Evolutionary conservation across 2,329 filamentous ascomycete genomes (phyloP), one percentile per base, ranked within the genome.

Genomic region (Aspergillus fijiensis): DNA sequence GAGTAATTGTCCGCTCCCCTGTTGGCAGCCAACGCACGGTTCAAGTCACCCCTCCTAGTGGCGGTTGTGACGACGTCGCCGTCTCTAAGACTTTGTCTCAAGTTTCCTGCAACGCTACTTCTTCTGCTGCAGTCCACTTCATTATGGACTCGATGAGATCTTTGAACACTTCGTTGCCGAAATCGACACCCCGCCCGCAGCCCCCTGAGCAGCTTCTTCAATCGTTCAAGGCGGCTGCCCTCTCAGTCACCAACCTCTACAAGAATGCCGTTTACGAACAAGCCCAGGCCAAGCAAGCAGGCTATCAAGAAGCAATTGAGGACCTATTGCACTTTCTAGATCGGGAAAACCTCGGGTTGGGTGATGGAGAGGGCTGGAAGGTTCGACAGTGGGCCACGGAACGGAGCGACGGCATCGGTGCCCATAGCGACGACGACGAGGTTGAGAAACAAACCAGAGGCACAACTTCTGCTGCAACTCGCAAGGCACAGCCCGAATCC

Each of bases 181-280:
- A 77, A 61, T 80, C 81, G 14, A 78, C 81, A 42, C 74, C 80
- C 66, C 82, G 75, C 60, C 74, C 74, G 54, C 78, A 80, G 60
- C 79, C 80, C 49, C 76, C 79, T 3, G 80, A 82, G 68, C 76
- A 81, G 72, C 86, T 97, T 51, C 86, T 97, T 60, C 89, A 94
- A 68, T 89, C 91, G 60, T 99, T 99, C 83, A 95, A 92, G 76
- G 87, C 90, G 16, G 95, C 95, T 35, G 95, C 95, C 21, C 83
- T 97, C 35, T 96, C 92, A 5, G 93, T 98, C 58, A 98, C 95
- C 51, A 96, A 96, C 71, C 87, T 99, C 14, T 98, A 98, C 81
- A 97, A 96, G 78, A 93, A 89, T 45, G 94, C 94, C 3, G 89
- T 91, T 12, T 83, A 87, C 33, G 90, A 91, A 52, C 88, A 95